Percentiles rank a stretch among this genome's conserved stretches.
Evolutionary conservation across 1,284 basidiomycete species (phyloP).

Genomic region (Mycosarcoma maydis): DNA sequence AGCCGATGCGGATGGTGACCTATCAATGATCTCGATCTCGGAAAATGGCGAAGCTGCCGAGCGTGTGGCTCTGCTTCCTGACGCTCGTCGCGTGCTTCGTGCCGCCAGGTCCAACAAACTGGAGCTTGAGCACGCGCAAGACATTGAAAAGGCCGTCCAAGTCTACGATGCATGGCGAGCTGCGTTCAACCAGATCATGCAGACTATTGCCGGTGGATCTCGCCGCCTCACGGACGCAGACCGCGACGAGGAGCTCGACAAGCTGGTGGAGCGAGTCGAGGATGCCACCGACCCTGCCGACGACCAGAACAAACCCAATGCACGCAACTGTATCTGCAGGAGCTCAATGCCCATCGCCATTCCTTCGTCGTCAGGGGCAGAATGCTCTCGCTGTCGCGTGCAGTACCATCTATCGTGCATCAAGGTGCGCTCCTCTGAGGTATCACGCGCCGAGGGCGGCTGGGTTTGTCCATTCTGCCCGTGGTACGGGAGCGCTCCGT

Average conservation of each 20-base stretch:
- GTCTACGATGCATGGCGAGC: conserved; percentile 52
- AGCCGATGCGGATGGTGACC: conserved; percentile 26
- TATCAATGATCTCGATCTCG: conserved; percentile 41
- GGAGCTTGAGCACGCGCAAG: conserved; percentile 28
- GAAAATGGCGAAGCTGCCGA: conserved; percentile 32
- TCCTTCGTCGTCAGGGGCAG: conserved; percentile 23
- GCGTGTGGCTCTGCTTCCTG: conserved; percentile 42
- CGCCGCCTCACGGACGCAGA: conserved; percentile 30
- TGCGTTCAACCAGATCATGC: conserved; percentile 36
- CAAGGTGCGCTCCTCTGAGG: conserved; percentile 32
- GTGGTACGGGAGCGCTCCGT: conserved; percentile 12
- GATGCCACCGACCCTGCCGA: conserved; percentile 32
- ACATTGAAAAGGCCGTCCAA: conserved; percentile 38
- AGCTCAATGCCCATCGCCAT: conserved; percentile 23
- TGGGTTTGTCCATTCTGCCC: conserved; percentile 61
- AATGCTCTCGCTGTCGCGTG: conserved; percentile 49
- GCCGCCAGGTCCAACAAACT: conserved; percentile 40
- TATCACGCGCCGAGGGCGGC: conserved; percentile 27
- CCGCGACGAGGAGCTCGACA: conserved; percentile 33
- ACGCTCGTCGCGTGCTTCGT: conserved; percentile 45
- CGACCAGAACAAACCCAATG: conserved; percentile 25
- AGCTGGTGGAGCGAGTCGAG: conserved; percentile 44
- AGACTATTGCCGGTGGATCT: conserved; percentile 14
- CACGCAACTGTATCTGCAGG: conserved; percentile 58
- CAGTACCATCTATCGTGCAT: conserved; percentile 57